Percentiles rank a stretch among this genome's conserved stretches.
Conservation (phyloP, 1,139 yeast genomes). For the Geotrichum candidum region DNA sequence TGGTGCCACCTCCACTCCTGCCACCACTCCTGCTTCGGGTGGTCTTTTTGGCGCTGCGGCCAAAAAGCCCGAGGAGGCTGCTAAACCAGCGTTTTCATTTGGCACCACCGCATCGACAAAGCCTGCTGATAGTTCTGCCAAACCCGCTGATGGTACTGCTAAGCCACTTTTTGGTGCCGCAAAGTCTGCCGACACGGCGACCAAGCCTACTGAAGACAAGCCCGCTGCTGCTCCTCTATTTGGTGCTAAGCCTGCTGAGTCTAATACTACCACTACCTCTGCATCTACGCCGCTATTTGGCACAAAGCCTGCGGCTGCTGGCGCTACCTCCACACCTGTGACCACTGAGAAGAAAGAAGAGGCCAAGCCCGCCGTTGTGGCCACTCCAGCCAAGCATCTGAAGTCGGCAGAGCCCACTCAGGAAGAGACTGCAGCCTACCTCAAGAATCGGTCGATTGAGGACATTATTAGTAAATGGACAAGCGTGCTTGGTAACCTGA, state of each 20-base stretch:
- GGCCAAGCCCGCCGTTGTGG: conserved; percentile 3
- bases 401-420: conserved; percentile 31
- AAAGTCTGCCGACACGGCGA: conserved; percentile 15
- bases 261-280: conserved; percentile 21
- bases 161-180: conserved; percentile 22
- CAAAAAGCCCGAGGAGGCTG: conserved; percentile 6
- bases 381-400: conserved; percentile 46
- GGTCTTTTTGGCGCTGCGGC: conserved; percentile 14
- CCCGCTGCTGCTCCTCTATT: conserved; percentile 21
- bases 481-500: conserved; percentile 66
- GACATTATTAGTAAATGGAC: conserved; percentile 94
- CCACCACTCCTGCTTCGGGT: conserved; percentile 17
- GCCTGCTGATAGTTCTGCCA: conserved; percentile 5
- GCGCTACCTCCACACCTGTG: conserved; percentile 9
- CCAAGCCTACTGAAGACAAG: conserved; percentile 26
- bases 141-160: conserved; percentile 25
- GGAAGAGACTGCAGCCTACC: conserved; percentile 53
- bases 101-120: background rate
- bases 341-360: conserved; percentile 9
- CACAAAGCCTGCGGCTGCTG: conserved; percentile 14
- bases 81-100: conserved; percentile 2
- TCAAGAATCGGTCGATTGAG: conserved; percentile 87
- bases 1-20: conserved; percentile 12
- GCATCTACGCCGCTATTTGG: conserved; percentile 36
- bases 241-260: conserved; percentile 14